Evolutionary conservation across 176 grass and related monocot genomes (phyloP).

Genomic region (Guadua angustifolia): DNA sequence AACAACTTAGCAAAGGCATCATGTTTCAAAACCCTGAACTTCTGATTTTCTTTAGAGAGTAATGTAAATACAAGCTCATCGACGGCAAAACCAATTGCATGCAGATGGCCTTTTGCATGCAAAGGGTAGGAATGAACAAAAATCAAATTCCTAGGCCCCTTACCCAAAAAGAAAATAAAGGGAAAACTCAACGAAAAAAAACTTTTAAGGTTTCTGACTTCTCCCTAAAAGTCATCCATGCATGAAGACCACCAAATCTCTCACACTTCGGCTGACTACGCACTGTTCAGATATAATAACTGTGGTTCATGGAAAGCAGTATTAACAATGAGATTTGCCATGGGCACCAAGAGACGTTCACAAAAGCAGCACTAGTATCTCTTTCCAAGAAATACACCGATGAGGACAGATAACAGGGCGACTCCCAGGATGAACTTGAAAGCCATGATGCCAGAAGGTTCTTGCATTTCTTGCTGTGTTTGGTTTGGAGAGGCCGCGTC

Average conservation of each 20-base stretch:
- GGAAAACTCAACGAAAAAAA: conserved; percentile 1
- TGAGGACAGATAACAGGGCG: conserved; percentile 69
- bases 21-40: neutral
- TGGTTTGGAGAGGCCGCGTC: conserved; percentile 30
- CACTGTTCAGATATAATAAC: conserved; percentile 1
- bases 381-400: conserved; percentile 88
- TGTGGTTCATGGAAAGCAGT: conserved; percentile 18
- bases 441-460: conserved; percentile 89
- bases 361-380: conserved; percentile 63
- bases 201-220: conserved; percentile 31
- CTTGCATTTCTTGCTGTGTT: conserved; percentile 39
- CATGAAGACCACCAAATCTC: conserved; percentile 23
- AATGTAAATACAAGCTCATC: conserved; percentile 34
- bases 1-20: conserved; percentile 29
- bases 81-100: conserved; percentile 52
- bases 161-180: conserved; percentile 25
- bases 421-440: conserved; percentile 94
- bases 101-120: conserved; percentile 56
- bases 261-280: neutral
- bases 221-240: conserved; percentile 41
- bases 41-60: conserved; percentile 48
- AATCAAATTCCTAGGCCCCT: conserved; percentile 62
- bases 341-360: neutral
- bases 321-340: conserved; percentile 38
- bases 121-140: conserved; percentile 81